Conservation (phyloP, 805 yeast species). For the Cyberlindnera samutprakarnensis region DNA sequence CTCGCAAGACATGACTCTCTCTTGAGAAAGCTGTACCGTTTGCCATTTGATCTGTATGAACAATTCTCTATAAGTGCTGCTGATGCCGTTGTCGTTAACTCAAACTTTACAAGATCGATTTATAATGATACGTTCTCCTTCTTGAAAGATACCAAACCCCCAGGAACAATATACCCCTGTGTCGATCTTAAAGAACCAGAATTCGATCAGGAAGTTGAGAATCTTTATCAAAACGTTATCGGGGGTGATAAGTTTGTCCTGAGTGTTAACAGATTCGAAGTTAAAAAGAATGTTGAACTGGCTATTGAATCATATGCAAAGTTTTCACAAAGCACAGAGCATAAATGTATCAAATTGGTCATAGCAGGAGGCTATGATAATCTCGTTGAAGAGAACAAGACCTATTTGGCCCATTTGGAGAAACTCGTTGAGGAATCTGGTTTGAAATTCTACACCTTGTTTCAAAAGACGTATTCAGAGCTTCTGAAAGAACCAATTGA, state of each 20-base stretch:
- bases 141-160: conserved; percentile 21
- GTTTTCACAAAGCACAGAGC: conserved; percentile 27
- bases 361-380: conserved; percentile 91
- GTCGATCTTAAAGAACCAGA: conserved; percentile 43
- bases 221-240: conserved; percentile 13
- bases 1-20: conserved; percentile 52
- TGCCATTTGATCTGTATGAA: conserved; percentile 81
- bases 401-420: conserved; percentile 57
- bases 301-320: conserved; percentile 64
- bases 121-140: conserved; percentile 57
- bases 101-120: conserved; percentile 68
- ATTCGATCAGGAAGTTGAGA: conserved; percentile 12
- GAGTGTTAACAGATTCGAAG: conserved; percentile 84
- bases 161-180: conserved; percentile 45
- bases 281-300: conserved; percentile 72
- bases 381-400: conserved; percentile 67
- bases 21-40: conserved; percentile 58
- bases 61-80: conserved; percentile 70
- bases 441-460: conserved; percentile 38
- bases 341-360: conserved; percentile 41
- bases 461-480: conserved; percentile 22
- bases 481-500: conserved; percentile 8
- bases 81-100: conserved; percentile 81
- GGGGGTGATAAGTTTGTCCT: conserved; percentile 36
- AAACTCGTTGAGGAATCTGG: conserved; percentile 36